Percentiles rank a stretch among this genome's conserved stretches.
These are phyloP conservation scores for Suillus cothurnatus DNA, from an alignment of 768 basidiomycete genomes.

Conservation along the genomic window DNA sequence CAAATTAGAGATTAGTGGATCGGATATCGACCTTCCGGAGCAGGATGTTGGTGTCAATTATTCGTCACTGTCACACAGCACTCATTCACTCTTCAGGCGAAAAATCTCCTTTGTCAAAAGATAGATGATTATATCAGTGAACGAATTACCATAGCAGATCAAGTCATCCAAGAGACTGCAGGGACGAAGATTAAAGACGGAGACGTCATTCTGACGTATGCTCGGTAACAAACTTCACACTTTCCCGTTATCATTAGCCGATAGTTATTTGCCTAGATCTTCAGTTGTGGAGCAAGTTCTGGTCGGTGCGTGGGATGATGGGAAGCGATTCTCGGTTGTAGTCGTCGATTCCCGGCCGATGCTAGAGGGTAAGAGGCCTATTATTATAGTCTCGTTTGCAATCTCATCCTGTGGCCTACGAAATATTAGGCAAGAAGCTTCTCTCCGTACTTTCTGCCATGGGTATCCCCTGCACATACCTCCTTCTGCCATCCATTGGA, in stretches of 20 bases:
- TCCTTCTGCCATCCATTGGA: conserved; percentile 84
- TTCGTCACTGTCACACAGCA: not conserved
- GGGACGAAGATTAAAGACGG: conserved; percentile 93
- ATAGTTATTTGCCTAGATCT: conserved; percentile 55
- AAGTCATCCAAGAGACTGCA: conserved; percentile 89
- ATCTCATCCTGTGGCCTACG: not conserved
- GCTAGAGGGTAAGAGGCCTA: conserved; percentile 66
- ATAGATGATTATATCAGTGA: conserved; percentile 95
- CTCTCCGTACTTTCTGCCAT: conserved; percentile 68
- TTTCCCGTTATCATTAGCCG: conserved; percentile 3
- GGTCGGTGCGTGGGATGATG: conserved; percentile 70
- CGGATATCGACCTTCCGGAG: conserved; percentile 92
- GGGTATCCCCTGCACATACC: conserved; percentile 84
- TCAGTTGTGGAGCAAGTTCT: conserved; percentile 93
- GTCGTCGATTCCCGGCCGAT: conserved; percentile 95
- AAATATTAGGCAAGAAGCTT: conserved; percentile 75
- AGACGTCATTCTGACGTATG: conserved; percentile 91
- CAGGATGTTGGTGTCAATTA: conserved; percentile 70
- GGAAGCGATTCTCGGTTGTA: conserved; percentile 85
- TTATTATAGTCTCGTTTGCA: not conserved
- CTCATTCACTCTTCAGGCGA: conserved; percentile 59
- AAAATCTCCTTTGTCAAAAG: conserved; percentile 76
- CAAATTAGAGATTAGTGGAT: conserved; percentile 91
- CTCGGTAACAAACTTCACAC: conserved; percentile 53
- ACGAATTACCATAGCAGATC: conserved; percentile 89